These are phyloP conservation scores for Aureobasidium sp. DNA, from an alignment of 2,329 filamentous ascomycete species.

Conservation along the genomic window DNA sequence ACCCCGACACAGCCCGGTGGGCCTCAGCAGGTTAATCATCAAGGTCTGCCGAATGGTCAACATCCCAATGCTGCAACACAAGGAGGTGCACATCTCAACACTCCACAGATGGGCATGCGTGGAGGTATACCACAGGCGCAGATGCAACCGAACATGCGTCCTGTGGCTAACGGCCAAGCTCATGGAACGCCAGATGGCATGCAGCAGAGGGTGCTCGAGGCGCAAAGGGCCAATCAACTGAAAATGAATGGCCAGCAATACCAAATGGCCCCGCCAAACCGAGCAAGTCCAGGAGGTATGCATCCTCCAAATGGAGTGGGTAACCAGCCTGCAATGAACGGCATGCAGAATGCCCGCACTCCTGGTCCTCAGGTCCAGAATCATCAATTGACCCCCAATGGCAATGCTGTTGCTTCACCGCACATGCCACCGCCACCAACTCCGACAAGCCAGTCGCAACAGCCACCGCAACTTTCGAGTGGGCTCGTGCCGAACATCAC, in stretches of 20 bases:
- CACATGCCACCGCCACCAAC: constrained; percentile 32
- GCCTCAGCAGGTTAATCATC: constrained; percentile 26
- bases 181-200: constrained; percentile 9
- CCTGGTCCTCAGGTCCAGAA: constrained; percentile 8
- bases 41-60: constrained; percentile 43
- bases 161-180: background rate
- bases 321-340: constrained; percentile 17
- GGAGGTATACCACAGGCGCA: constrained; percentile 58
- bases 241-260: constrained; percentile 18
- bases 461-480: constrained; percentile 44
- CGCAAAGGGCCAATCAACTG: constrained; percentile 17
- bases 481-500: constrained; percentile 50
- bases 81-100: constrained; percentile 37
- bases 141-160: constrained; percentile 24
- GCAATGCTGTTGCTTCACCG: constrained; percentile 29
- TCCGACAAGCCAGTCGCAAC: constrained; percentile 22
- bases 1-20: constrained; percentile 6
- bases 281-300: constrained; percentile 15
- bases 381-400: constrained; percentile 19
- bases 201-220: constrained; percentile 19
- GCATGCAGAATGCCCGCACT: constrained; percentile 17
- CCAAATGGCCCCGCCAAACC: constrained; percentile 18
- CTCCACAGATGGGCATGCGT: constrained; percentile 46
- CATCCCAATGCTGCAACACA: constrained; percentile 17
- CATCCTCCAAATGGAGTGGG: constrained; percentile 13